phyloP scores from a whole-genome alignment of 352 stramenopile genomes.

The Phytophthora ramorum region DNA sequence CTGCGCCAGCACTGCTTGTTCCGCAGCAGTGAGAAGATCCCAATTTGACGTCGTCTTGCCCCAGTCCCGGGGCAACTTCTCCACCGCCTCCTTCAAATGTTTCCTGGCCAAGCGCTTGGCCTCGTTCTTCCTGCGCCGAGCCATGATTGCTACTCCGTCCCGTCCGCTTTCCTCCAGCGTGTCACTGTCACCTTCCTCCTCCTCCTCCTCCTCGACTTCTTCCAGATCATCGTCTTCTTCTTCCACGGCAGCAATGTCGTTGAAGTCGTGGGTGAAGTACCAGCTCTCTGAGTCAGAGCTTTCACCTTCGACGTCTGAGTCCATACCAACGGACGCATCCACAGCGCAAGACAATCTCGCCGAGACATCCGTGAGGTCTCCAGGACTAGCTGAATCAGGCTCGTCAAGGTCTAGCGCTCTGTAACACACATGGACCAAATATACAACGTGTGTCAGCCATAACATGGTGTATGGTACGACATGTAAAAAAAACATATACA shows the following conservation, averaged over 20 bases:
- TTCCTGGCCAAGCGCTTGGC: neutral
- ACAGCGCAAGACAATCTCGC: neutral
- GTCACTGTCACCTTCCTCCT: neutral
- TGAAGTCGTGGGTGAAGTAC: neutral
- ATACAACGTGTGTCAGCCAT: neutral
- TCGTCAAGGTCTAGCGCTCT: neutral
- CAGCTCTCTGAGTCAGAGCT: conserved; percentile 9
- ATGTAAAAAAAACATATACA: neutral
- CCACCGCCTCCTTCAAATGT: neutral
- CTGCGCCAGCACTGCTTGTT: conserved; percentile 8
- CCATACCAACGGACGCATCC: neutral
- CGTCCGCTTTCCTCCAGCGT: neutral
- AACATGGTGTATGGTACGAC: neutral
- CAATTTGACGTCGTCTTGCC: neutral
- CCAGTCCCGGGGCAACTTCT: conserved; percentile 9
- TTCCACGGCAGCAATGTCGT: neutral
- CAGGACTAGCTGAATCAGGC: neutral
- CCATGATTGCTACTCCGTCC: neutral
- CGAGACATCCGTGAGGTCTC: neutral
- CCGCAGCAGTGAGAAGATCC: neutral
- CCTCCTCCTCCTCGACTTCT: neutral
- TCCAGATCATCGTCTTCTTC: neutral
- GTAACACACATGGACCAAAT: neutral
- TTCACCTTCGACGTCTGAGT: conserved; percentile 3
- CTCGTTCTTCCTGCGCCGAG: neutral